phyloP scores from a whole-genome alignment of 1,284 basidiomycete genomes.

The Moniliophthora roreri region DNA sequence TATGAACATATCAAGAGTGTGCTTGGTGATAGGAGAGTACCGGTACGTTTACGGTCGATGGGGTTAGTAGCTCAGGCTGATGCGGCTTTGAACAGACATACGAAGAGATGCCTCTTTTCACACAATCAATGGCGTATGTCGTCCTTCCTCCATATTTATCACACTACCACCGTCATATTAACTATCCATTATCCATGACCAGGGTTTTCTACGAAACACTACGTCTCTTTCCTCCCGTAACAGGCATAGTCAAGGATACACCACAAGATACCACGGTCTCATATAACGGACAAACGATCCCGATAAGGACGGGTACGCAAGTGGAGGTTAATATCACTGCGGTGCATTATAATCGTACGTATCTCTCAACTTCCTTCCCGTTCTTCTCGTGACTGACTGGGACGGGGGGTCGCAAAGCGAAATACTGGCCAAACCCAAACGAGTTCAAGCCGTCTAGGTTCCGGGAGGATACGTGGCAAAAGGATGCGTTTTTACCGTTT shows the following conservation, averaged over 20 bases:
- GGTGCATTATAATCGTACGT: background rate
- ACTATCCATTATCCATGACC: slow-evolving; percentile 15
- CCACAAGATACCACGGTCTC: background rate
- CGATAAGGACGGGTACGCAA: background rate
- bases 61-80: background rate
- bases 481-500: slow-evolving; percentile 1
- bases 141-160: slow-evolving; percentile 17
- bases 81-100: background rate
- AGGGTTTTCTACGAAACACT: slow-evolving; percentile 32
- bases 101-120: slow-evolving; percentile 5
- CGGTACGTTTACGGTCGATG: background rate
- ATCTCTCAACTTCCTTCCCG: background rate
- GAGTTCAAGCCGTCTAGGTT: background rate
- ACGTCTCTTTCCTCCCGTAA: slow-evolving; percentile 33
- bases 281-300: no score
- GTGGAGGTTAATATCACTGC: background rate
- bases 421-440: background rate
- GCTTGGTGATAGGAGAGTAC: slow-evolving; percentile 3
- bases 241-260: background rate
- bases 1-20: slow-evolving; percentile 28
- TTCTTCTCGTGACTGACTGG: background rate
- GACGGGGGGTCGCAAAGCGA: background rate
- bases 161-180: slow-evolving; percentile 25
- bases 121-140: background rate
- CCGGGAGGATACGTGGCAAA: background rate